phyloP scores from a whole-genome alignment of 345 rosid species.

The Kandelia obovata region DNA sequence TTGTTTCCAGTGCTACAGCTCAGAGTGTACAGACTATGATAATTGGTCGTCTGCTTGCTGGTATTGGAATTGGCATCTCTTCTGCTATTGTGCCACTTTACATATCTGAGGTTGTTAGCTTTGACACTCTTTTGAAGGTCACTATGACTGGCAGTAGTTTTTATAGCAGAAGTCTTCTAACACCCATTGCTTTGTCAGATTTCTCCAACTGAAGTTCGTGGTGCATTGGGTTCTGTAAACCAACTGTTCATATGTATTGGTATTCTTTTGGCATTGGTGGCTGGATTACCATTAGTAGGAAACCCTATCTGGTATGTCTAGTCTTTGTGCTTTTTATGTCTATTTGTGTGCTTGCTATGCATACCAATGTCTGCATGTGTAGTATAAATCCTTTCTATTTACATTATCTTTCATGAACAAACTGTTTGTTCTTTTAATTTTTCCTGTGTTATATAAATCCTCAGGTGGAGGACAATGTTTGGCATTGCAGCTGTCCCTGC shows the following conservation, averaged over 20 bases:
- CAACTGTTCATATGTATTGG: constrained; percentile 97
- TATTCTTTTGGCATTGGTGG: constrained; percentile 90
- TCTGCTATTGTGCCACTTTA: constrained; percentile 96
- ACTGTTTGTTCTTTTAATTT: not conserved
- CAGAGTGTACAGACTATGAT: constrained; percentile 88
- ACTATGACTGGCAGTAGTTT: constrained; percentile 4
- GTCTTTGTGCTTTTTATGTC: not conserved
- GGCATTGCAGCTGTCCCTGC: constrained; percentile 82
- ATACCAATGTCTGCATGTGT: not conserved
- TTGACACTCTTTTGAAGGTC: constrained; percentile 4
- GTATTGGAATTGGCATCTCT: constrained; percentile 95
- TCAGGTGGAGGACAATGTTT: constrained; percentile 99
- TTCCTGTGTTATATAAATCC: constrained; percentile 12
- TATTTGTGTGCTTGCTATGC: not conserved
- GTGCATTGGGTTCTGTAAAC: constrained; percentile 92
- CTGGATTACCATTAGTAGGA: constrained; percentile 91
- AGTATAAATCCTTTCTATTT: not conserved
- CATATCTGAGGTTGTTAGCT: constrained; percentile 77
- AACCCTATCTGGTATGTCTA: constrained; percentile 71
- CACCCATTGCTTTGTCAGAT: constrained; percentile 48
- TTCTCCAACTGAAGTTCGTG: constrained; percentile 98
- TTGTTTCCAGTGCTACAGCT: constrained; percentile 69
- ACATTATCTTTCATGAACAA: not conserved
- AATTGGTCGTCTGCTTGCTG: constrained; percentile 93
- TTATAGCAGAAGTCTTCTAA: constrained; percentile 16